Base-by-base conservation (phyloP, 2,329 filamentous ascomycete species). In the Chrysoporthe austroafricana region DNA sequence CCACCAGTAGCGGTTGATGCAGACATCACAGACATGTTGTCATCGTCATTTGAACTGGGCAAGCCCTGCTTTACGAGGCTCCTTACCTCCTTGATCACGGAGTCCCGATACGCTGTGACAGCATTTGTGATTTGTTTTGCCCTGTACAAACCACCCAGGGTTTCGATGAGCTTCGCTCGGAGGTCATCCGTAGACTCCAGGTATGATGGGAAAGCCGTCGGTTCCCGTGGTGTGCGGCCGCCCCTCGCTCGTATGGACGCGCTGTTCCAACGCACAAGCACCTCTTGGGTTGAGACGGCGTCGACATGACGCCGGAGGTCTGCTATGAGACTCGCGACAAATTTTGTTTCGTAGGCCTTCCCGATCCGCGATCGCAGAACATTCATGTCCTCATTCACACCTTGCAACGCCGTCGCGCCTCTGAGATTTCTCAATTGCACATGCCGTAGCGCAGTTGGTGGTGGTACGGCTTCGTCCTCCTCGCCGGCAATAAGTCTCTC, bases 21-120 rank as follows among this genome's bases (percentile, higher is more conserved):
- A 1, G 94, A 94, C 79, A 95, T 90, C 81, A 95, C 91, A 0
- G 94, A 97, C 76, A 96, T 93, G 70, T 91, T 92, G 76, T 99
- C 96, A 72, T 98, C 95, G 69, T 99, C 96, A 73, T 89, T 96
- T 13, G 95, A 97, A 75, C 94, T 97, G 0, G 96, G 96, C 50
- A 99, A 84, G 34, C 95, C 91, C 67, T 89, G 88, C 64, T 94
- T 88, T 62, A 99, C 95, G 61, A 98, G 83, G 44, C 88, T 89
- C 73, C 95, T 91, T 76, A 98, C 90, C 78, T 99, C 96, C 62
- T 92, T 90, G 70, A 97, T 81, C 14, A 97, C 88, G 0, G 92
- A 86, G 52, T 97, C 94, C 71, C 95, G 88, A 77, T 96, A 98
- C 0, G 90, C 88, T 50, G 90, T 86, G n/a, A 94, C 92, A 26